These are phyloP conservation scores for Vitis hybrid DNA, from an alignment of 177 flowering plant species.

Conservation along the genomic window DNA sequence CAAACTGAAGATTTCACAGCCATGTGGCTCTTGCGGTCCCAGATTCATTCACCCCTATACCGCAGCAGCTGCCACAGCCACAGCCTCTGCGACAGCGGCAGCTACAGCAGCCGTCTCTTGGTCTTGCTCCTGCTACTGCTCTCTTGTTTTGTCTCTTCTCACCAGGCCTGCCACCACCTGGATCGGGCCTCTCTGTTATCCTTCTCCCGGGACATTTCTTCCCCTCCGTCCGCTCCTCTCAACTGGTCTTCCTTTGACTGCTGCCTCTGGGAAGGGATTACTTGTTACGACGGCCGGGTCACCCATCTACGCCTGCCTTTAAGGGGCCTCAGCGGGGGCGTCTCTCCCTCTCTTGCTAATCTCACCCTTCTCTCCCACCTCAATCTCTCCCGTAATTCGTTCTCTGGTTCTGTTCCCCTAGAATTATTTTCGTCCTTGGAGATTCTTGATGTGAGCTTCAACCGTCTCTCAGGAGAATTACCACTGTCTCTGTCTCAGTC, in stretches of 20 bases:
- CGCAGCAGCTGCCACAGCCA: background rate
- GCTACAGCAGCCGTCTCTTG: no score
- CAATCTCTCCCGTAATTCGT: constrained; percentile 50
- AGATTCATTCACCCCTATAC: no score
- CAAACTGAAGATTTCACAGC: no score
- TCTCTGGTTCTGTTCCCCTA: constrained; percentile 42
- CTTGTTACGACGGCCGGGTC: constrained; percentile 45
- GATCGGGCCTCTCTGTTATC: constrained; percentile 38
- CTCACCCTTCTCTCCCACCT: constrained; percentile 46
- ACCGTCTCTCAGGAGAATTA: constrained; percentile 37
- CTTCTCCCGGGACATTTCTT: constrained; percentile 22
- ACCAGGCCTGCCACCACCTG: constrained; percentile 30
- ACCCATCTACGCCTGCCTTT: constrained; percentile 36
- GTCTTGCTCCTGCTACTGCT: background rate
- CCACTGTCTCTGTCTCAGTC: constrained; percentile 9
- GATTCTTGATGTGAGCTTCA: constrained; percentile 57
- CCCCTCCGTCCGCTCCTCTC: constrained; percentile 21
- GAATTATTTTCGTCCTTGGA: constrained; percentile 35
- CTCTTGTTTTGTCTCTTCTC: background rate
- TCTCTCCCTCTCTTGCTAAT: constrained; percentile 37
- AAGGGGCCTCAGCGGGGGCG: constrained; percentile 39
- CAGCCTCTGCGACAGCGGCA: background rate
- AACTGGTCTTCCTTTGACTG: constrained; percentile 51
- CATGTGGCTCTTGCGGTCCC: no score
- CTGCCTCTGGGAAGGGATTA: constrained; percentile 64